Percentiles rank a stretch among this genome's conserved stretches.
These are phyloP conservation scores for Linum trigynum DNA, from an alignment of 345 rosid species.

Conservation along the genomic window DNA sequence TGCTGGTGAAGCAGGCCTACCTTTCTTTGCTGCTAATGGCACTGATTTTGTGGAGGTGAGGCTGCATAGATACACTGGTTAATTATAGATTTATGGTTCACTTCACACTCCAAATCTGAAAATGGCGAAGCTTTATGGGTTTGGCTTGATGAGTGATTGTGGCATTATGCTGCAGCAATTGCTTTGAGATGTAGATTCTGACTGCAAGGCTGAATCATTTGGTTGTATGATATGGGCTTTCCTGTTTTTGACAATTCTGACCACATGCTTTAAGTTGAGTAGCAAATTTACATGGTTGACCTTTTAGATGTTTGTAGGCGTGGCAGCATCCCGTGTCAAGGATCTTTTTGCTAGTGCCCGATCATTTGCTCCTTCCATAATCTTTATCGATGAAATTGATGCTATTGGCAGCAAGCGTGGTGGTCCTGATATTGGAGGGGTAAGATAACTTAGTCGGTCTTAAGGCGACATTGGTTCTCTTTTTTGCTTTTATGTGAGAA, in stretches of 20 bases:
- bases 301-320: slow-evolving; percentile 93
- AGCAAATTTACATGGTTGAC: slow-evolving; percentile 13
- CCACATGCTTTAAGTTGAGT: not conserved
- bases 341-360: slow-evolving; percentile 91
- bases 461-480: not conserved
- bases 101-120: not conserved
- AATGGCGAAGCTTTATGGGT: not conserved
- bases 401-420: slow-evolving; percentile 98
- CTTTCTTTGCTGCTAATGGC: slow-evolving; percentile 93
- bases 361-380: slow-evolving; percentile 87
- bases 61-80: not conserved
- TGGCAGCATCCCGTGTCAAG: slow-evolving; percentile 97
- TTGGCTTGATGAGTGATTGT: not conserved
- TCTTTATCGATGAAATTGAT: slow-evolving; percentile 95
- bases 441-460: slow-evolving; percentile 25
- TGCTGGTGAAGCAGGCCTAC: slow-evolving; percentile 98
- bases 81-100: too few species aligned
- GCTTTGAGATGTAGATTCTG: not conserved
- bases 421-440: slow-evolving; percentile 98
- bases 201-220: not conserved
- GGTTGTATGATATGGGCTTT: not conserved
- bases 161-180: not conserved
- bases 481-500: not conserved
- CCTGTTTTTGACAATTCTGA: not conserved
- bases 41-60: slow-evolving; percentile 94